Conservation (phyloP, 495 filamentous ascomycete species). For the Lentithecium fluviatile region DNA sequence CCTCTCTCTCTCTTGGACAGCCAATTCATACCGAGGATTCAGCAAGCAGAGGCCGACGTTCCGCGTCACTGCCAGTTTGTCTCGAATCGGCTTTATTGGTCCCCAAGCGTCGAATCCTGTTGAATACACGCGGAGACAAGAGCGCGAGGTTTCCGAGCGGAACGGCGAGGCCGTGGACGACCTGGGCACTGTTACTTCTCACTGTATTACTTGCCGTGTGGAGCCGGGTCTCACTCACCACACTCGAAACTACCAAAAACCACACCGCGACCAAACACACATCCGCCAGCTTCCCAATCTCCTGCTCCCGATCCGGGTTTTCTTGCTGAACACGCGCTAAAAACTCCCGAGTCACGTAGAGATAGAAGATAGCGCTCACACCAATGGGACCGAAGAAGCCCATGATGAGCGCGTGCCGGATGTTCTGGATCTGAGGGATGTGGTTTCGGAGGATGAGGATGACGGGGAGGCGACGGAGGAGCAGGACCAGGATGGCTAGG, state of each 20-base stretch:
- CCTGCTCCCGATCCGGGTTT: constrained; percentile 59
- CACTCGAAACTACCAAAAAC: constrained; percentile 86
- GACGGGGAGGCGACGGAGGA: constrained; percentile 76
- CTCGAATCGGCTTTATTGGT: background rate
- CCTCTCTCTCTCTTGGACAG: no score
- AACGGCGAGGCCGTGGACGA: constrained; percentile 83
- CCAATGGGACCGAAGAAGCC: constrained; percentile 95
- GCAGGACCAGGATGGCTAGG: constrained; percentile 75
- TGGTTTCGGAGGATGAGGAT: constrained; percentile 69
- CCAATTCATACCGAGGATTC: no score
- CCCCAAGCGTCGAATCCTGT: background rate
- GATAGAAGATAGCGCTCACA: constrained; percentile 85
- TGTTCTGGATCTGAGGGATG: constrained; percentile 75
- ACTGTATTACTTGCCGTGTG: background rate
- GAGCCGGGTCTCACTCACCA: constrained; percentile 61
- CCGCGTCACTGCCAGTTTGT: background rate
- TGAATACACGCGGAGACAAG: constrained; percentile 55
- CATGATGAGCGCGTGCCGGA: constrained; percentile 73
- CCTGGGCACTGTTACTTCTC: constrained; percentile 48
- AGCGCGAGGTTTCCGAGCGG: constrained; percentile 81
- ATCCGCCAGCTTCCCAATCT: constrained; percentile 65
- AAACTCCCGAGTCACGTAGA: constrained; percentile 76
- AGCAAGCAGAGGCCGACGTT: background rate
- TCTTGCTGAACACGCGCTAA: constrained; percentile 53
- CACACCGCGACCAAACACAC: constrained; percentile 71